phyloP scores from a whole-genome alignment of 1,284 basidiomycete genomes.

The Naganishia sp. region DNA sequence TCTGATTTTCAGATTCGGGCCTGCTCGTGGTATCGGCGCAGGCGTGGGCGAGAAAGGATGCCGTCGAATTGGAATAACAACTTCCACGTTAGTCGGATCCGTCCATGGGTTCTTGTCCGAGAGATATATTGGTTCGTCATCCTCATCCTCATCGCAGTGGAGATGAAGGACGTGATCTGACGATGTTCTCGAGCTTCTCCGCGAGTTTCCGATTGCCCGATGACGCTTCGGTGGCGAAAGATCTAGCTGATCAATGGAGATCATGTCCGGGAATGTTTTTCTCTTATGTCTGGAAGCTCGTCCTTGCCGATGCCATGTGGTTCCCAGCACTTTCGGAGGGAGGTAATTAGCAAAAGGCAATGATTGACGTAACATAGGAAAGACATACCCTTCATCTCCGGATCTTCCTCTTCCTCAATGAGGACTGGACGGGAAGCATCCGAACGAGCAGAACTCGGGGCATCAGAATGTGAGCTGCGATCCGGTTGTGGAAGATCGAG shows the following conservation, averaged over 20 bases:
- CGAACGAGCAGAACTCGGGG: too few relatives aligned
- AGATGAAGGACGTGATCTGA: neutral
- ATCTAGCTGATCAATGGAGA: slow-evolving; percentile 3
- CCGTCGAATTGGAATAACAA: slow-evolving; percentile 8
- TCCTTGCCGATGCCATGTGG: slow-evolving; percentile 8
- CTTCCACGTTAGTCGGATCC: slow-evolving; percentile 7
- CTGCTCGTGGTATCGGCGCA: neutral
- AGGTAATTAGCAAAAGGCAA: too few relatives aligned
- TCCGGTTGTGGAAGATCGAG: too few relatives aligned
- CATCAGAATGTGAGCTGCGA: too few relatives aligned
- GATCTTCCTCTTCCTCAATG: neutral
- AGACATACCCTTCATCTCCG: neutral
- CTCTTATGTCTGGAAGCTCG: slow-evolving; percentile 12
- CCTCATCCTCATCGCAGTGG: slow-evolving; percentile 1
- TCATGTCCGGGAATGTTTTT: slow-evolving; percentile 5
- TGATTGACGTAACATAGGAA: neutral
- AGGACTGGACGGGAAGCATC: neutral
- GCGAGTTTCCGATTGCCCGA: neutral
- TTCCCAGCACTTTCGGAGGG: neutral
- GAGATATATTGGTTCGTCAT: slow-evolving; percentile 3
- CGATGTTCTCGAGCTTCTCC: neutral
- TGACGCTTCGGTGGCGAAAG: slow-evolving; percentile 8
- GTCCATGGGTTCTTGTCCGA: slow-evolving; percentile 1
- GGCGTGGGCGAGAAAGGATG: neutral
- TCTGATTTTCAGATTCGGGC: slow-evolving; percentile 24